Conservation (phyloP, 2,329 filamentous ascomycete species). For the Samsoniella hepiali region DNA sequence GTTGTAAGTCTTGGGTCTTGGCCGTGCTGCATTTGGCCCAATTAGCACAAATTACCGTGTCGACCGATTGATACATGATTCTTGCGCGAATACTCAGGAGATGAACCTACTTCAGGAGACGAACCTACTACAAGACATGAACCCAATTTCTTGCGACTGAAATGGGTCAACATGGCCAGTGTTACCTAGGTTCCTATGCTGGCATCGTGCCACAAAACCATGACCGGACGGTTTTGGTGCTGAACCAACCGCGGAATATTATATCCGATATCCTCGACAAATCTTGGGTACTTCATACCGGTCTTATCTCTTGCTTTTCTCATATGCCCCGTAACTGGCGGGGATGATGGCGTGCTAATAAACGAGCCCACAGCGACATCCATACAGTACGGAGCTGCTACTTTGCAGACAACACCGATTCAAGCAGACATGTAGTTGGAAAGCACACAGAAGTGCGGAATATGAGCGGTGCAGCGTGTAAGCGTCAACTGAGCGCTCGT, state of each 20-base stretch:
- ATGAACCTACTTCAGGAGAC: no score
- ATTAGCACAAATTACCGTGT: background rate
- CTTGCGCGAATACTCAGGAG: no score
- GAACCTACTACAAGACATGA: background rate
- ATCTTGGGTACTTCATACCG: background rate
- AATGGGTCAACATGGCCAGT: background rate
- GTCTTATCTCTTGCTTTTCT: background rate
- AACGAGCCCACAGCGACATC: background rate
- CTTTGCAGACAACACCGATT: background rate
- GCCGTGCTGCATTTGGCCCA: background rate
- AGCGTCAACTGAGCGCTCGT: background rate
- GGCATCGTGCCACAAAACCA: background rate
- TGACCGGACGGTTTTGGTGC: background rate
- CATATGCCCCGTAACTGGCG: background rate
- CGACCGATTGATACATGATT: no score
- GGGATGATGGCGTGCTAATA: slow-evolving; percentile 3
- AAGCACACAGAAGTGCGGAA: background rate
- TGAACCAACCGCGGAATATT: background rate
- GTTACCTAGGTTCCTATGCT: no score
- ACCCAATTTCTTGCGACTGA: background rate
- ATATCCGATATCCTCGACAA: background rate
- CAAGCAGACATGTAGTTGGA: background rate
- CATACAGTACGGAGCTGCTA: background rate
- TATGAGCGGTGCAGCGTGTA: background rate
- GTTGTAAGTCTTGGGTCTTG: slow-evolving; percentile 2